A percentile compares a stretch with the other conserved stretches of the same genome.
phyloP scores from a whole-genome alignment of 1,284 basidiomycete species.

The Ceratobasidium sp. region DNA sequence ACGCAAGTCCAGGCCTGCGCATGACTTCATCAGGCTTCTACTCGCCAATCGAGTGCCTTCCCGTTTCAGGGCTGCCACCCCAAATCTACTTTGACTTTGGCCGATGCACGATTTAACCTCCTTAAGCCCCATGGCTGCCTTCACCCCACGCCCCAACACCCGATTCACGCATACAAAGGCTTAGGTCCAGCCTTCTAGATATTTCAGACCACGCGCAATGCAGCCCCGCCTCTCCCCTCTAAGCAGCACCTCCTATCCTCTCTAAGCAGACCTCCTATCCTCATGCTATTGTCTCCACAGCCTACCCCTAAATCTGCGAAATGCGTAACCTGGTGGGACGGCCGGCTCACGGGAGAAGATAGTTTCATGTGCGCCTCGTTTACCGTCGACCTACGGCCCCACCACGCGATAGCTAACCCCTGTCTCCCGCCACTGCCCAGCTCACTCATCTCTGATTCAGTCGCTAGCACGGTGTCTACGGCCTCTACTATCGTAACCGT shows the following conservation, averaged over 20 bases:
- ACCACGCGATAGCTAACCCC: conserved; percentile 24
- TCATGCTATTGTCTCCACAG: neutral
- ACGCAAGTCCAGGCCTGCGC: conserved; percentile 1
- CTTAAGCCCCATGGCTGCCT: neutral
- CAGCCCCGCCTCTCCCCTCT: conserved; percentile 8
- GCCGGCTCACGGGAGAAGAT: conserved; percentile 34
- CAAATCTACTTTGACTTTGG: neutral
- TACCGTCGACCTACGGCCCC: conserved; percentile 27
- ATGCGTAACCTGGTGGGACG: conserved; percentile 1
- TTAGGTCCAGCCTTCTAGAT: neutral
- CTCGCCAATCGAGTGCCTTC: neutral
- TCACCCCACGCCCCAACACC: neutral
- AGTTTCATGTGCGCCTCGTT: conserved; percentile 30
- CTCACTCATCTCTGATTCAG: conserved; percentile 21
- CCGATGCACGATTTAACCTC: conserved; percentile 11
- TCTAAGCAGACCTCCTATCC: neutral
- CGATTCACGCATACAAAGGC: conserved; percentile 24
- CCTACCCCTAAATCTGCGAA: neutral
- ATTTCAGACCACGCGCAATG: conserved; percentile 18
- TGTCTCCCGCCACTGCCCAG: neutral
- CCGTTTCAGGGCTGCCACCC: neutral
- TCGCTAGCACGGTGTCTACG: neutral
- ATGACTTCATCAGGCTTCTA: conserved; percentile 13
- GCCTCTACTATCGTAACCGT: neutral
- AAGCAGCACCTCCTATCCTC: too few species aligned